phyloP scores from a whole-genome alignment of 208 protist genomes.

The Leptomonas seymouri region DNA sequence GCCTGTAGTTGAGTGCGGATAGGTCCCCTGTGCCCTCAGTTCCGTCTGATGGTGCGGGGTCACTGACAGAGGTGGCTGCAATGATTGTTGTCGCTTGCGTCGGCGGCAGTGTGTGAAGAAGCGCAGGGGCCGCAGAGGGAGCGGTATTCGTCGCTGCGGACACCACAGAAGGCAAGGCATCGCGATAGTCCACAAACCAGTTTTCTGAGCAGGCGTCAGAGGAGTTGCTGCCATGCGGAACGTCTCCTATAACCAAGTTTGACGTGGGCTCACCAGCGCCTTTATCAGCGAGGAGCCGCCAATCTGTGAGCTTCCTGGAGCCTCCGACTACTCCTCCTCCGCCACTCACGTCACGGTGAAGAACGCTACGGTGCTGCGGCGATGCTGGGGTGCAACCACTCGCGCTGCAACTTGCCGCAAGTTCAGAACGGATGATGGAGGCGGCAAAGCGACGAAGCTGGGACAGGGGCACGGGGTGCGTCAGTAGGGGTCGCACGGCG shows the following conservation, averaged over 20 bases:
- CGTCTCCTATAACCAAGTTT: not conserved
- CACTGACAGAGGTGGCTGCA: not conserved
- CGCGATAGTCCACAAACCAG: conserved; percentile 8
- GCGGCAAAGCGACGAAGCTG: conserved; percentile 33
- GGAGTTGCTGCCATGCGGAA: not conserved
- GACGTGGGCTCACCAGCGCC: not conserved
- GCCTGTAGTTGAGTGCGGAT: not conserved
- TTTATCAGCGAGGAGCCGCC: not conserved
- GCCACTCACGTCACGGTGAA: not conserved
- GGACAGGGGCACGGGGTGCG: conserved; percentile 33
- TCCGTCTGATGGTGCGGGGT: not conserved
- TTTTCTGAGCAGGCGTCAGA: not conserved
- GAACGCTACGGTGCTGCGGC: not conserved
- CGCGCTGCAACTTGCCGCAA: conserved; percentile 1
- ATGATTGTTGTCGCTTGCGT: not conserved
- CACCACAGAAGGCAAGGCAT: conserved; percentile 14
- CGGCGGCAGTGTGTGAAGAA: conserved; percentile 4
- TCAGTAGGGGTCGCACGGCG: conserved; percentile 45
- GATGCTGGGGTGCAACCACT: not conserved
- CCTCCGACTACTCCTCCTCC: not conserved
- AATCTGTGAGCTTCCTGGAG: not conserved
- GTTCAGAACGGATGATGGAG: conserved; percentile 26
- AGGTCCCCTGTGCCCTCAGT: too few species aligned
- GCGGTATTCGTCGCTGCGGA: not conserved
- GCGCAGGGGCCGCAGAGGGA: not conserved